These are phyloP conservation scores for Alternaria sp. DNA, from an alignment of 2,329 filamentous ascomycete species.

Conservation along the genomic window DNA sequence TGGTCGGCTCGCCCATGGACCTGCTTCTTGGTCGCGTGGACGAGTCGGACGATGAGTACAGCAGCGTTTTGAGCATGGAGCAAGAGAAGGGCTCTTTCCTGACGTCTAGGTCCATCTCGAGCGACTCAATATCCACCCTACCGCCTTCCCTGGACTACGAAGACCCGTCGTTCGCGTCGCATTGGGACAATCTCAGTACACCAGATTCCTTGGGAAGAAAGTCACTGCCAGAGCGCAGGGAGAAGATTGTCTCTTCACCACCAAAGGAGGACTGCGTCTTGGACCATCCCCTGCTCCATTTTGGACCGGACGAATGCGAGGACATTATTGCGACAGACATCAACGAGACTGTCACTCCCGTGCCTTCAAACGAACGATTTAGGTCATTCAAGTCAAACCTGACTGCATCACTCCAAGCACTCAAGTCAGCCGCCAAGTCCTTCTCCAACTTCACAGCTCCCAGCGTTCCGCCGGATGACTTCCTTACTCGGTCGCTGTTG, in stretches of 20 bases:
- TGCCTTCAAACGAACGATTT: slow-evolving; percentile 43
- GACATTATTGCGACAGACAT: slow-evolving; percentile 40
- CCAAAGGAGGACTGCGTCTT: slow-evolving; percentile 60
- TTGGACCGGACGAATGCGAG: slow-evolving; percentile 42
- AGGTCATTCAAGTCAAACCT: slow-evolving; percentile 68
- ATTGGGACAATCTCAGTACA: slow-evolving; percentile 46
- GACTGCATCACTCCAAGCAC: slow-evolving; percentile 66
- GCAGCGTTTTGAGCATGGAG: slow-evolving; percentile 54
- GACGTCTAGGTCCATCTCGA: slow-evolving; percentile 59
- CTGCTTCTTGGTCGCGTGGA: slow-evolving; percentile 63
- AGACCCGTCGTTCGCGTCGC: slow-evolving; percentile 55
- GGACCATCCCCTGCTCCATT: slow-evolving; percentile 64
- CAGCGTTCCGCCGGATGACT: slow-evolving; percentile 62
- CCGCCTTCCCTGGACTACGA: slow-evolving; percentile 53
- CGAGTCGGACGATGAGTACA: slow-evolving; percentile 49
- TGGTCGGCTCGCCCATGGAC: slow-evolving; percentile 58
- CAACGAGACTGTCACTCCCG: slow-evolving; percentile 27
- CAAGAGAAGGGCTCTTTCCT: slow-evolving; percentile 48
- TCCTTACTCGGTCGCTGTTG: slow-evolving; percentile 65
- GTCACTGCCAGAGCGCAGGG: slow-evolving; percentile 49
- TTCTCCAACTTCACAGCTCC: slow-evolving; percentile 65
- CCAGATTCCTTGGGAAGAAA: slow-evolving; percentile 40
- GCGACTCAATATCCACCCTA: slow-evolving; percentile 62
- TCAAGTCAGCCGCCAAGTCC: slow-evolving; percentile 66
- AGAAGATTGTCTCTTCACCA: slow-evolving; percentile 56